phyloP scores from a whole-genome alignment of 2,329 filamentous ascomycete species.

The Trichoderma sp. region DNA sequence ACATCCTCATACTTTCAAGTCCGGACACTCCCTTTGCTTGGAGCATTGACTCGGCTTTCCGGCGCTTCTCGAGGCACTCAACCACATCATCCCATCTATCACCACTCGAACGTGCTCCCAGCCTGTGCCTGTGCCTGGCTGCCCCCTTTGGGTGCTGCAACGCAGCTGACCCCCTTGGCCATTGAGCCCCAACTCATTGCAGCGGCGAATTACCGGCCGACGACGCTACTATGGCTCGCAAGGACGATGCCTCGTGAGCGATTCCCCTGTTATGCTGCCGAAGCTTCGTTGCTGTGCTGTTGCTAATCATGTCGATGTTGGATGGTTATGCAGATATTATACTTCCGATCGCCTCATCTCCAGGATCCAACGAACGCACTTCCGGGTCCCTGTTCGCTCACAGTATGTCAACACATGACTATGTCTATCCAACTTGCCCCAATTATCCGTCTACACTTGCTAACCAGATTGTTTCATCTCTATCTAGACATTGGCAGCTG shows the following conservation, averaged over 20 bases:
- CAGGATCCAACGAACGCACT: constrained; percentile 63
- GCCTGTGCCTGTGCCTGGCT: not conserved
- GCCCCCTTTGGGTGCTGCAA: constrained; percentile 22
- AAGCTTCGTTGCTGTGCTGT: not conserved
- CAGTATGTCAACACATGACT: constrained; percentile 50
- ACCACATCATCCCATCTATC: not conserved
- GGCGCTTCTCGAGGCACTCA: not conserved
- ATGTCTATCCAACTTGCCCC: constrained; percentile 22
- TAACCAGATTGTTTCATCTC: not conserved
- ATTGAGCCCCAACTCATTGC: constrained; percentile 1
- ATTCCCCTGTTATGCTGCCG: not conserved
- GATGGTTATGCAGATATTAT: constrained; percentile 52
- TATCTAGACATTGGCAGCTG: constrained; percentile 77
- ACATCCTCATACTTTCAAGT: not conserved
- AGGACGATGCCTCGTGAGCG: constrained; percentile 54
- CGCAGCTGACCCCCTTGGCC: not conserved
- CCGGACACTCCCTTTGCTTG: not conserved
- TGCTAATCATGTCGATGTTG: constrained; percentile 4
- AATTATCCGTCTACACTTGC: not conserved
- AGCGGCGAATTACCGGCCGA: not conserved
- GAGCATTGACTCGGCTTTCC: constrained; percentile 2
- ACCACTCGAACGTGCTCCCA: not conserved
- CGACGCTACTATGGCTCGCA: constrained; percentile 51
- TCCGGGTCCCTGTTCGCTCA: constrained; percentile 65
- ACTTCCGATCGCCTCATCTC: constrained; percentile 67